Evolutionary conservation across 345 rosid species (phyloP), one percentile per base, ranked within the genome.

Genomic region (Acer saccharum): DNA sequence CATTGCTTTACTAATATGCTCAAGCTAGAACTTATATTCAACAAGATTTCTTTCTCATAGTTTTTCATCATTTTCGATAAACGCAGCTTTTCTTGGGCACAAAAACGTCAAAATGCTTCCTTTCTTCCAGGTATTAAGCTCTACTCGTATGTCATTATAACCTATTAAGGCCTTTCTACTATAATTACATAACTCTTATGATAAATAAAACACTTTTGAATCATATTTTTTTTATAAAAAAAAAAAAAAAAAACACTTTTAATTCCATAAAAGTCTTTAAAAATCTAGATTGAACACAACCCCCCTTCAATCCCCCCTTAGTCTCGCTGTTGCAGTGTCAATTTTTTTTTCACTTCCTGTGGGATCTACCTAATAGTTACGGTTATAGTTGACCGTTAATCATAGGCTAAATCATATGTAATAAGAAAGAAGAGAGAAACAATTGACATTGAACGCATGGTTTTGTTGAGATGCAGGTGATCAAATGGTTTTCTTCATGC

Each of bases 71-170:
- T 16, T 70, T 72, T 71, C 12, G 41, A 20, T 58, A 10, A 72
- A 67, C 57, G 72, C 89, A 88, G 91, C 54, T 85, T 88, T 75
- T 83, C 91, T 54, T 88, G 91, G 91, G 85, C 87, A 35, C 87
- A 83, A 69, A 80, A 60, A 72, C 89, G 87, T 62, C 88, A 68
- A 66, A 27, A 74, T 62, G 84, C 86, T 29, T 62, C 66, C 29
- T 84, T 88, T 73, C 73, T 86, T 48, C 88, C 89, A 43, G 91
- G 91, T 88, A 82, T 14, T 58, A 2, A 41, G 3, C 68, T 76
- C 35, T 25, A 1, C 62, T 43, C 10, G 29, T 17, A 16, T 13
- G 8, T 4, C 29, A 35, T 21, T 16, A 41, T n/a, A 68, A 27
- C 27, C 6, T 18, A 20, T 4, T 60, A 7, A 21, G 21, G 65